A percentile compares a stretch with the other conserved stretches of the same genome.
These are phyloP conservation scores for Colletotrichum eremochloae DNA, from an alignment of 2,329 filamentous ascomycete genomes.

Conservation along the genomic window DNA sequence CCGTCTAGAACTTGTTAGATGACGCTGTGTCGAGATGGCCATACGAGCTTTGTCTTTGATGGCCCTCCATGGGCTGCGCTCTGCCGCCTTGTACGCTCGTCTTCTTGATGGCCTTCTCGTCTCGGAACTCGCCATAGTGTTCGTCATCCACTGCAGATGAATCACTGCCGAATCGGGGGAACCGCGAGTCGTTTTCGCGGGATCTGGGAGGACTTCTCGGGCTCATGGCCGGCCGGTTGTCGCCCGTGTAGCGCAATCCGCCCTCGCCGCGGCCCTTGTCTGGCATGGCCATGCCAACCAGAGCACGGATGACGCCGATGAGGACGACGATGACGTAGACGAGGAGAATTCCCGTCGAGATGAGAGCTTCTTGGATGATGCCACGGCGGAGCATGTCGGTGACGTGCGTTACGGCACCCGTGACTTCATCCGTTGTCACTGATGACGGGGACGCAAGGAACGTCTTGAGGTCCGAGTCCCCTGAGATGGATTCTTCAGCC, in stretches of 20 bases:
- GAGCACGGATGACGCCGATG: slow-evolving; percentile 77
- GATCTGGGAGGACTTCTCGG: slow-evolving; percentile 45
- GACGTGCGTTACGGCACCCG: slow-evolving; percentile 79
- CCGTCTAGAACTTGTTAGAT: slow-evolving; percentile 36
- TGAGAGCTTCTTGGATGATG: slow-evolving; percentile 83
- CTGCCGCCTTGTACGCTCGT: slow-evolving; percentile 41
- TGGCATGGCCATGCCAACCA: slow-evolving; percentile 70
- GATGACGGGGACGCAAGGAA: slow-evolving; percentile 85
- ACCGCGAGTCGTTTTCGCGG: slow-evolving; percentile 35
- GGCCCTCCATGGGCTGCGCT: slow-evolving; percentile 46
- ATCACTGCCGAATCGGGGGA: slow-evolving; percentile 40
- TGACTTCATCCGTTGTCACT: slow-evolving; percentile 84
- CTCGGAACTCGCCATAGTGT: slow-evolving; percentile 43
- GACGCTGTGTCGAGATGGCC: slow-evolving; percentile 50
- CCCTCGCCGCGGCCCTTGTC: slow-evolving; percentile 74
- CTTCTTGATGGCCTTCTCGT: slow-evolving; percentile 47
- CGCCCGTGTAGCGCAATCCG: slow-evolving; percentile 58
- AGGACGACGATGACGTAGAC: slow-evolving; percentile 85
- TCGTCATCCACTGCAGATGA: slow-evolving; percentile 41
- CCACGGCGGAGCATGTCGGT: slow-evolving; percentile 74
- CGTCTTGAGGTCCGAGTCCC: slow-evolving; percentile 71
- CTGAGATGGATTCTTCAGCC: slow-evolving; percentile 71
- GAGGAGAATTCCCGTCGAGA: slow-evolving; percentile 79
- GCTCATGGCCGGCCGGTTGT: slow-evolving; percentile 48
- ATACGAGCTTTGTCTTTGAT: slow-evolving; percentile 53